phyloP scores from a whole-genome alignment of 768 basidiomycete genomes.

The Exidia glandulosa region DNA sequence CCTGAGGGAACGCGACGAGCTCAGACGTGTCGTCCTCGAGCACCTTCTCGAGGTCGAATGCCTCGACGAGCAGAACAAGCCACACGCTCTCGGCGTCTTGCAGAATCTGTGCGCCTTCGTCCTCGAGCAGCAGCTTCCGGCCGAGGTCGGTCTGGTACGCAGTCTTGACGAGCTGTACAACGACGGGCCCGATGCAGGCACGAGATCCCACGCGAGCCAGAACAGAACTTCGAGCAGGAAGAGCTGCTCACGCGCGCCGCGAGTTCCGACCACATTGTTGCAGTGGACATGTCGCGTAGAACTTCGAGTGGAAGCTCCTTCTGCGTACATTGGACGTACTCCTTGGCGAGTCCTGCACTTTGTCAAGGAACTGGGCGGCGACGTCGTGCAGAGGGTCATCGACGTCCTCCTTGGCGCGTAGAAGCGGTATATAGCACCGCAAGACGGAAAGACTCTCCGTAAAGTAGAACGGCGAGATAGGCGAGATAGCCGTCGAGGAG shows the following conservation, averaged over 20 bases:
- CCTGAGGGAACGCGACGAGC: slow-evolving; percentile 36
- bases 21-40: slow-evolving; percentile 39
- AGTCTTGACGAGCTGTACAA: slow-evolving; percentile 51
- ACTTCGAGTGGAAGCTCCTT: slow-evolving; percentile 35
- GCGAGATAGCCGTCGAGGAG: slow-evolving; percentile 51
- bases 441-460: slow-evolving; percentile 66
- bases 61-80: slow-evolving; percentile 70
- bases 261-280: slow-evolving; percentile 64
- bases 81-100: slow-evolving; percentile 64
- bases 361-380: slow-evolving; percentile 42
- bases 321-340: slow-evolving; percentile 46
- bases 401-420: slow-evolving; percentile 55
- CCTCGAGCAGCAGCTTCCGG: slow-evolving; percentile 56
- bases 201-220: slow-evolving; percentile 75
- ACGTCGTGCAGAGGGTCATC: slow-evolving; percentile 42
- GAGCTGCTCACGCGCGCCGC: slow-evolving; percentile 66
- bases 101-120: slow-evolving; percentile 53
- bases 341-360: slow-evolving; percentile 45
- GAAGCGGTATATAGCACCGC: slow-evolving; percentile 61
- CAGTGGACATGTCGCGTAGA: slow-evolving; percentile 42
- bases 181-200: slow-evolving; percentile 53
- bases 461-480: slow-evolving; percentile 72
- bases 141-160: slow-evolving; percentile 59
- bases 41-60: slow-evolving; percentile 67
- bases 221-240: slow-evolving; percentile 79